Conservation (phyloP, 352 stramenopile genomes). For the Peronospora belbahrii region DNA sequence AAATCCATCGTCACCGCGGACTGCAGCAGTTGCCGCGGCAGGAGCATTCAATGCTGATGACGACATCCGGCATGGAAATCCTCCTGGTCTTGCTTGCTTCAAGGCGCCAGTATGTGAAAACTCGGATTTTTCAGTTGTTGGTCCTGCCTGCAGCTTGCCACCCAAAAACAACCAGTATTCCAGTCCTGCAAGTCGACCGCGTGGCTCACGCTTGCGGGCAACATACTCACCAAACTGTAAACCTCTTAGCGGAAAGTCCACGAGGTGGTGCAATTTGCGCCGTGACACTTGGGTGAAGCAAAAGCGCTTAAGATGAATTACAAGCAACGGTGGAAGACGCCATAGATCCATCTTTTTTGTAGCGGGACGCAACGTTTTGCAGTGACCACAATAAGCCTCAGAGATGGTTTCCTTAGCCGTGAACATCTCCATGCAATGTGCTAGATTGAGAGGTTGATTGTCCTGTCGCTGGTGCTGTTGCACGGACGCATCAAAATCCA, state of each 20-base stretch:
- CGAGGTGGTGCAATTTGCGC: constrained; percentile 93
- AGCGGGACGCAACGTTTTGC: constrained; percentile 85
- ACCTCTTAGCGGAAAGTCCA: constrained; percentile 92
- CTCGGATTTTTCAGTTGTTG: constrained; percentile 3
- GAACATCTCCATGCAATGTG: constrained; percentile 84
- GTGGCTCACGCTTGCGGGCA: constrained; percentile 44
- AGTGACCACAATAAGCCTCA: constrained; percentile 75
- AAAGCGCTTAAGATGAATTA: constrained; percentile 99
- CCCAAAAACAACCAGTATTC: constrained; percentile 72
- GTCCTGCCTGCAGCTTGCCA: constrained; percentile 43
- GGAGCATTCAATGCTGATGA: constrained; percentile 46
- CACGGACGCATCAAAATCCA: constrained; percentile 61
- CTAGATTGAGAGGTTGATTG: constrained; percentile 73
- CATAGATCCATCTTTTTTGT: constrained; percentile 97
- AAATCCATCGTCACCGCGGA: constrained; percentile 45
- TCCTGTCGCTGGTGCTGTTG: constrained; percentile 58
- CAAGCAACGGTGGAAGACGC: constrained; percentile 93
- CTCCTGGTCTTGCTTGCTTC: constrained; percentile 6
- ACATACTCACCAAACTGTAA: constrained; percentile 85
- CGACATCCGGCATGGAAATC: constrained; percentile 11
- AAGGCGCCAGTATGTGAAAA: constrained; percentile 4
- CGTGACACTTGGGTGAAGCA: constrained; percentile 91
- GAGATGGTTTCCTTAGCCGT: constrained; percentile 72
- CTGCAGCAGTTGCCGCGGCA: constrained; percentile 44
- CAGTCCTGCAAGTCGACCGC: constrained; percentile 38